Evolutionary conservation across 441 rosid genomes (phyloP).

Genomic region (Isatis lusitanica): DNA sequence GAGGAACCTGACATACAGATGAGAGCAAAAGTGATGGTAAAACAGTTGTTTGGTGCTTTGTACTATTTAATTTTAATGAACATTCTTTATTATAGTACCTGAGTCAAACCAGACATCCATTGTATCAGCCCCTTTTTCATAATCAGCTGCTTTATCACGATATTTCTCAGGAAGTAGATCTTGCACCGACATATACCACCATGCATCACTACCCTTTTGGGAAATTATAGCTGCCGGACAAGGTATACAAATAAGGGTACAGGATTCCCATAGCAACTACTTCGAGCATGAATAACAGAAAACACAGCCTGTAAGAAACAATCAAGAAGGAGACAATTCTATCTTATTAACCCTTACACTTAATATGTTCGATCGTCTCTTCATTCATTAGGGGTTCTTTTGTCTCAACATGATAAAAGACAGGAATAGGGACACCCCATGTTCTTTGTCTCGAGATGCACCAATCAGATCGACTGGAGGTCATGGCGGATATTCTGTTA

Average conservation of each 20-base stretch:
- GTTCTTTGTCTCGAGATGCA: constrained; percentile 97
- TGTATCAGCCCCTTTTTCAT: constrained; percentile 93
- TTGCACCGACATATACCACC: constrained; percentile 97
- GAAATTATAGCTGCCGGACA: constrained; percentile 67
- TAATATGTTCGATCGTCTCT: constrained; percentile 83
- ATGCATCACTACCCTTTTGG: constrained; percentile 91
- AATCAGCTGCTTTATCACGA: constrained; percentile 69
- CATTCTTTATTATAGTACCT: constrained; percentile 42
- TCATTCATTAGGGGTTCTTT: constrained; percentile 92
- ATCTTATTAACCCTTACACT: constrained; percentile 54
- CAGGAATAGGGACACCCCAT: constrained; percentile 99
- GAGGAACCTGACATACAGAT: constrained; percentile 73
- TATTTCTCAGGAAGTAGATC: constrained; percentile 87
- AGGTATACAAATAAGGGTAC: constrained; percentile 11
- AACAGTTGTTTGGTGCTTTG: background rate
- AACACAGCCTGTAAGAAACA: constrained; percentile 19
- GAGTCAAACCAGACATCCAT: constrained; percentile 99
- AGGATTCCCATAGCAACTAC: constrained; percentile 7
- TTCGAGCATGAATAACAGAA: background rate
- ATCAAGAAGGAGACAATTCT: background rate
- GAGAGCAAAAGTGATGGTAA: constrained; percentile 27
- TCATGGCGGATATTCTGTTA: constrained; percentile 94
- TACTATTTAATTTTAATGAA: background rate
- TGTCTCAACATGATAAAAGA: constrained; percentile 74
- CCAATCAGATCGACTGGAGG: constrained; percentile 95